Percentiles rank a stretch among this genome's conserved stretches.
phyloP scores from a whole-genome alignment of 345 rosid genomes.

The Populus nigra region DNA sequence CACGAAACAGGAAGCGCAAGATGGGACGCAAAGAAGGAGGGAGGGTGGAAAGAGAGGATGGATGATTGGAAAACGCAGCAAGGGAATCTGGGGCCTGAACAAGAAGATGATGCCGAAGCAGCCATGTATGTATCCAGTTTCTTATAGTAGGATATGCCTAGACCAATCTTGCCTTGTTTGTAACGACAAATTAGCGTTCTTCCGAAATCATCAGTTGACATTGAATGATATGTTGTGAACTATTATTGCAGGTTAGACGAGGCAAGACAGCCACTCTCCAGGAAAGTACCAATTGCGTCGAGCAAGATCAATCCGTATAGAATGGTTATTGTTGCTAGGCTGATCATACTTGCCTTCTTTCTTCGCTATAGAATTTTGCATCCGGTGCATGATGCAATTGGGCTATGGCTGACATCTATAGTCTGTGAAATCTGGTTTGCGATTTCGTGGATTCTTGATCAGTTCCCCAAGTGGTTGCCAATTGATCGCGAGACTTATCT shows the following conservation, averaged over 20 bases:
- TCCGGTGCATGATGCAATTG: slow-evolving; percentile 82
- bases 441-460: slow-evolving; percentile 94
- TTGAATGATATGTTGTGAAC: slow-evolving; percentile 7
- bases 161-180: neutral
- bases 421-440: slow-evolving; percentile 97
- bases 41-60: slow-evolving; percentile 87
- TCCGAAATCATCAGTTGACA: neutral
- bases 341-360: slow-evolving; percentile 69
- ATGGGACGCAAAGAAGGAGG: slow-evolving; percentile 86
- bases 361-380: slow-evolving; percentile 81
- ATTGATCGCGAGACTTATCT: slow-evolving; percentile 92
- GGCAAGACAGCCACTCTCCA: slow-evolving; percentile 85
- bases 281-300: slow-evolving; percentile 94
- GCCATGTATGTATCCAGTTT: slow-evolving; percentile 43
- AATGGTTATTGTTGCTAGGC: slow-evolving; percentile 92
- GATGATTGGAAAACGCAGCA: slow-evolving; percentile 92
- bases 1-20: slow-evolving; percentile 56
- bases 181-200: neutral
- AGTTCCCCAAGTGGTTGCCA: slow-evolving; percentile 95
- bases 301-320: slow-evolving; percentile 91
- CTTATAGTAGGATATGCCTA: neutral
- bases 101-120: slow-evolving; percentile 77
- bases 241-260: slow-evolving; percentile 67
- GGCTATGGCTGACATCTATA: slow-evolving; percentile 90
- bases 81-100: slow-evolving; percentile 76